Evolutionary conservation across 148 eudicot genomes (phyloP).

Genomic region (Camellia lanceoleosa): DNA sequence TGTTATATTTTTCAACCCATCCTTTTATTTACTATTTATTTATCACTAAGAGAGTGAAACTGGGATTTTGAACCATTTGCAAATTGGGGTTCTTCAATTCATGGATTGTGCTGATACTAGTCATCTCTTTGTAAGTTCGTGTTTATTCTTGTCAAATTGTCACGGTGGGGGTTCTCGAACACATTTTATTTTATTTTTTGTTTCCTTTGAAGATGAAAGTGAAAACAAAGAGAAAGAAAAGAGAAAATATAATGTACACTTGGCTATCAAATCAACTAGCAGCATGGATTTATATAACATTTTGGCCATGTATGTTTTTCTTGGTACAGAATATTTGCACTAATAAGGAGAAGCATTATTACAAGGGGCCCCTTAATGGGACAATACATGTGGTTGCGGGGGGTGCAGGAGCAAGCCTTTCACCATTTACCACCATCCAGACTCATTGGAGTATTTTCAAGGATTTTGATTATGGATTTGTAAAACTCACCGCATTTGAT

Average conservation of each 20-base stretch:
- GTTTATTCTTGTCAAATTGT: background rate
- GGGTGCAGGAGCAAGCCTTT: slow-evolving; percentile 78
- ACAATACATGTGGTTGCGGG: slow-evolving; percentile 88
- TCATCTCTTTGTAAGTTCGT: background rate
- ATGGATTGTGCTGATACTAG: background rate
- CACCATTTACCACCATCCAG: slow-evolving; percentile 41
- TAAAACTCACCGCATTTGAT: slow-evolving; percentile 78
- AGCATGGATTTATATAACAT: background rate
- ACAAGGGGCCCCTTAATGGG: slow-evolving; percentile 61
- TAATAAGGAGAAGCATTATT: slow-evolving; percentile 50
- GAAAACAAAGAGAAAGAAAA: background rate
- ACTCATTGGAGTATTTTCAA: slow-evolving; percentile 73
- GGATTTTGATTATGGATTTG: slow-evolving; percentile 78
- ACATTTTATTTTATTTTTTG: background rate
- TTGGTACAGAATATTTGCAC: slow-evolving; percentile 65
- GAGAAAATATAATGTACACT: background rate
- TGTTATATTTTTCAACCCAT: background rate
- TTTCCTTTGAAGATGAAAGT: background rate
- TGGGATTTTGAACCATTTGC: background rate
- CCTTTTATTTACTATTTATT: background rate
- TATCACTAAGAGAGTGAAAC: background rate
- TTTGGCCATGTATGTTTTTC: background rate
- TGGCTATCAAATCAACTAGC: background rate
- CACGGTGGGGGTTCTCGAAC: background rate
- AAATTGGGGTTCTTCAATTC: too few relatives aligned